Conservation (phyloP, 2,329 filamentous ascomycete species). For the Trichoderma endophyticum region DNA sequence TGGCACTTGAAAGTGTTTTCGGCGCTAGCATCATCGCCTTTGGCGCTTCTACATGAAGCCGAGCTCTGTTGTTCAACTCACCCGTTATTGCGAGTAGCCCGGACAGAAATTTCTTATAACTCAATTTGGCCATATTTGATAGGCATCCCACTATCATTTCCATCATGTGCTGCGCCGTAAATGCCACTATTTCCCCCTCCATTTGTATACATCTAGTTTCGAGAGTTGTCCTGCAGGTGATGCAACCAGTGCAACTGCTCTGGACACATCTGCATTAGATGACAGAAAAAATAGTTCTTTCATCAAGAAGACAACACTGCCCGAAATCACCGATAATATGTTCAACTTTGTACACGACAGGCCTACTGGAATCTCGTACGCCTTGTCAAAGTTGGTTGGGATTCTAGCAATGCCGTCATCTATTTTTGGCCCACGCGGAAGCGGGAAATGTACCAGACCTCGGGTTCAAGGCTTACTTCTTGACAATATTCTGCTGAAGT, state of each 20-base stretch:
- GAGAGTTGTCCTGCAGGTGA: neutral
- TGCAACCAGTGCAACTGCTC: neutral
- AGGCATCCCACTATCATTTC: neutral
- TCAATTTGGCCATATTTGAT: neutral
- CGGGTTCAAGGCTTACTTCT: neutral
- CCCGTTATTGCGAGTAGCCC: neutral
- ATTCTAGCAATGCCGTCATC: neutral
- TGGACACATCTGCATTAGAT: neutral
- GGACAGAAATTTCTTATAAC: neutral
- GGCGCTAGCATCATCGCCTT: neutral
- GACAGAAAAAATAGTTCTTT: neutral
- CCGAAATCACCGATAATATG: neutral
- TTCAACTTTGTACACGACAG: neutral
- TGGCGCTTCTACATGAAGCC: neutral
- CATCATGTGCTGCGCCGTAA: neutral
- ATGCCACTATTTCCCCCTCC: neutral
- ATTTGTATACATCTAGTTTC: neutral
- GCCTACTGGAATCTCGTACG: neutral
- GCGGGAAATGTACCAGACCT: neutral
- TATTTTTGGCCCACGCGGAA: neutral
- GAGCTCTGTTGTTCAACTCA: neutral
- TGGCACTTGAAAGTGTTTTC: neutral
- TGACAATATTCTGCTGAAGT: neutral
- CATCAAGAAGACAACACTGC: neutral
- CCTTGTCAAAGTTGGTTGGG: neutral